Percentiles rank a stretch among this genome's conserved stretches.
Evolutionary conservation across 257 asterid species (phyloP).

Genomic region (Nicotiana paniculata): DNA sequence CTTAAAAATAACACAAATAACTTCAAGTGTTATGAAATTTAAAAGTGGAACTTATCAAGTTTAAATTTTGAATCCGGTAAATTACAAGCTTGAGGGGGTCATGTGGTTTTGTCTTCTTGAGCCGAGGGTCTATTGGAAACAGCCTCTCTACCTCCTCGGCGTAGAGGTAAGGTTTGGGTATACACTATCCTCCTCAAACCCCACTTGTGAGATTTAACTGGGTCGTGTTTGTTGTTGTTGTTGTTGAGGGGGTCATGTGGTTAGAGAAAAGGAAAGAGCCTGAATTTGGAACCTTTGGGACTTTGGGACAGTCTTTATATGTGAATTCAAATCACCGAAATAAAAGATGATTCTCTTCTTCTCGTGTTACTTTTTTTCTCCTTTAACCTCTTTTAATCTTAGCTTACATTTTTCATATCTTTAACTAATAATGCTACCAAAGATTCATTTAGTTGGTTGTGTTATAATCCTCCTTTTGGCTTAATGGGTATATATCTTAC

Average conservation of each 20-base stretch:
- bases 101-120: constrained; percentile 12
- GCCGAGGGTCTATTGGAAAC: too few species aligned
- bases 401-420: constrained; percentile 33
- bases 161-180: too few species aligned
- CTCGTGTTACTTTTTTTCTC: constrained; percentile 19
- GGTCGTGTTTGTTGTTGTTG: too few species aligned
- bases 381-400: constrained; percentile 18
- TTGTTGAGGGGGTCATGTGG: constrained; percentile 27
- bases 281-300: constrained; percentile 31
- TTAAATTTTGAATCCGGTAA: too few species aligned
- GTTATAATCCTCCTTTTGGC: neutral
- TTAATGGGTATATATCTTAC: constrained; percentile 5
- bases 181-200: too few species aligned
- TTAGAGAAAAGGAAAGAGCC: constrained; percentile 33
- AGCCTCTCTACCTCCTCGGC: too few species aligned
- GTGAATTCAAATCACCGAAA: constrained; percentile 16
- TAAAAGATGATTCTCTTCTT: constrained; percentile 52
- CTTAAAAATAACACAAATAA: too few species aligned
- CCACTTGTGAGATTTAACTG: too few species aligned
- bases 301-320: constrained; percentile 18
- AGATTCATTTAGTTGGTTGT: constrained; percentile 27
- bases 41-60: too few species aligned
- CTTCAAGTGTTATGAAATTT: too few species aligned
- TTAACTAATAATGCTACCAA: neutral
- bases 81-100: constrained; percentile 17